Base-by-base conservation (phyloP, 805 yeast species). In the Starmerella bombicola region DNA sequence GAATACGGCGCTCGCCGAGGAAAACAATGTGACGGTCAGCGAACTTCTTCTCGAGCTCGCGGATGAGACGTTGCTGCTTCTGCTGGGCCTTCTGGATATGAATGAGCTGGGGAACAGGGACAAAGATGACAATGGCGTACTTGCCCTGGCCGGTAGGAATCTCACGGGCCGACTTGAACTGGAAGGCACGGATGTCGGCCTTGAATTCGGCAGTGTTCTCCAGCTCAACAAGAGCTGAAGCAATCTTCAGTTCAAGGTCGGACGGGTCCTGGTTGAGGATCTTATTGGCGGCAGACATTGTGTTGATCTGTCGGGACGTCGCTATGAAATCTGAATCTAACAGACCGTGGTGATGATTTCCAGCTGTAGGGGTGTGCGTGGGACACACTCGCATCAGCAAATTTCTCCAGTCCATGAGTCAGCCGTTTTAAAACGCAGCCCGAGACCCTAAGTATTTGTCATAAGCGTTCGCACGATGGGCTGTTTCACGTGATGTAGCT, bases 11-110 rank as follows among this genome's bases (percentile, higher is more conserved):
- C 78, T 88, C 97, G 66, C 96, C 97, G 67, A 88, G 79, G 84
- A 88, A 84, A 62, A 91, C 88, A 70, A 88, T 95, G 70, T 91
- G 96, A 70, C 94, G 83, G 78, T 88, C 98, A 68, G 96, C 93
- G 86, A 88, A 91, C 76, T 91, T 88, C 93, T 88, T 88, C 76
- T 88, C 98, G 69, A 88, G 81, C 77, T 88, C 98, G 74, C 97
- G 88, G 74, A 95, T 84, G 68, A 88, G 80, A 73, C 69, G 63
- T 52, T 58, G 63, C 78, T 88, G 98, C 64, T 88, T 93, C 74
- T 80, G 84, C 83, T 86, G 95, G 62, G 83, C 94, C 73, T 80
- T 82, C 79, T 84, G 93, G 88, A 84, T 84, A 58, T 80, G 78
- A 57, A 76, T 62, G 67, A 85, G 77, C 62, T 83, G 74, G 71